Conservation (phyloP, 2,329 filamentous ascomycete species). For the Penicillium psychrosexuale region DNA sequence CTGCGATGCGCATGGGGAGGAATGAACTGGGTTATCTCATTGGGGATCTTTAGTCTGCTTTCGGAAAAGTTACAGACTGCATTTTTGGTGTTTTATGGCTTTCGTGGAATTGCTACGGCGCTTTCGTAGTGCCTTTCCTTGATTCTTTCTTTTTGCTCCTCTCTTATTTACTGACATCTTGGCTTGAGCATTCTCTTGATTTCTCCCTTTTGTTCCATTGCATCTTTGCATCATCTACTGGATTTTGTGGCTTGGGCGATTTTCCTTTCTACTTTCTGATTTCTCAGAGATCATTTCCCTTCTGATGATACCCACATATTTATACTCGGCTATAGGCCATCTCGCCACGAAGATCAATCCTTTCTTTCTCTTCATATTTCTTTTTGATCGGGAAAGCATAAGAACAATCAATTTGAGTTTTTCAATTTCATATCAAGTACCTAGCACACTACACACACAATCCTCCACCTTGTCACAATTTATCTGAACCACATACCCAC, state of each 20-base stretch:
- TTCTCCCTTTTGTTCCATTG: slow-evolving; percentile 10
- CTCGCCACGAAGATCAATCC: slow-evolving; percentile 6
- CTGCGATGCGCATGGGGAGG: slow-evolving; percentile 30
- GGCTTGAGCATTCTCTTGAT: slow-evolving; percentile 3
- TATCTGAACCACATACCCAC: too few species aligned
- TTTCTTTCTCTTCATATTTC: not conserved
- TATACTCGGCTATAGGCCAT: slow-evolving; percentile 7
- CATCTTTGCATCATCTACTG: slow-evolving; percentile 7
- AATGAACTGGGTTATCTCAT: slow-evolving; percentile 9
- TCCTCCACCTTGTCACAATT: not conserved
- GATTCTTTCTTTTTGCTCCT: not conserved
- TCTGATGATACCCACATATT: slow-evolving; percentile 35
- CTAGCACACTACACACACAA: not conserved
- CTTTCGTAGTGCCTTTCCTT: not conserved
- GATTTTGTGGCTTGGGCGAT: not conserved
- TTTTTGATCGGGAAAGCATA: not conserved
- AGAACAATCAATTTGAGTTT: not conserved
- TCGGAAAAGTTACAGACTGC: not conserved
- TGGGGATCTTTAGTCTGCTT: not conserved
- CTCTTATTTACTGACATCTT: slow-evolving; percentile 1
- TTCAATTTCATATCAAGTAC: not conserved
- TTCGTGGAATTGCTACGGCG: not conserved
- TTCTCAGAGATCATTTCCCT: slow-evolving; percentile 10
- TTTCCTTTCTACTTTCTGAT: slow-evolving; percentile 6
- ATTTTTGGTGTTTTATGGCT: not conserved